phyloP scores from a whole-genome alignment of 2,329 filamentous ascomycete genomes.

The Colletotrichum paranaense region DNA sequence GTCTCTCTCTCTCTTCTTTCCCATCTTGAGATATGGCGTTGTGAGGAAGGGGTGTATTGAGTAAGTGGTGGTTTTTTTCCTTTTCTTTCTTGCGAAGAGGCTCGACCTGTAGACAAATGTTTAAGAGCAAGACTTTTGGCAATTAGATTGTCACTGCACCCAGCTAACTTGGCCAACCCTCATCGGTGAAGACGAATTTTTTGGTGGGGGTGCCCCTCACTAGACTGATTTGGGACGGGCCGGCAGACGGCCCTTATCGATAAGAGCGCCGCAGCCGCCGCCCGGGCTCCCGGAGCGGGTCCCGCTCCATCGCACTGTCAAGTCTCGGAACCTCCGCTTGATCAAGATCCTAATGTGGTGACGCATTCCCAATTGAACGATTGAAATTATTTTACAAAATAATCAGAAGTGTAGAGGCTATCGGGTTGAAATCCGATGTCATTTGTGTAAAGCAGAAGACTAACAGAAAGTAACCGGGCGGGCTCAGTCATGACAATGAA shows the following conservation, averaged over 20 bases:
- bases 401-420: too few species aligned
- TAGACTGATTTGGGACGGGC: slow-evolving; percentile 44
- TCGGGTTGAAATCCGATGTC: too few species aligned
- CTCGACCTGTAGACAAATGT: neutral
- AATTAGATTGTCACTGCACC: slow-evolving; percentile 18
- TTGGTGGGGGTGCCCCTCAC: slow-evolving; percentile 53
- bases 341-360: too few species aligned
- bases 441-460: too few species aligned
- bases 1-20: slow-evolving; percentile 63
- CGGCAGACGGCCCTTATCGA: slow-evolving; percentile 20
- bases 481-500: too few species aligned
- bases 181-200: slow-evolving; percentile 48
- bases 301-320: neutral
- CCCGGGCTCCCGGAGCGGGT: neutral
- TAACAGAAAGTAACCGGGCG: too few species aligned
- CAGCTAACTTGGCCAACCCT: neutral
- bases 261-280: slow-evolving; percentile 10
- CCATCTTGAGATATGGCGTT: slow-evolving; percentile 49
- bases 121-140: neutral
- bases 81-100: neutral
- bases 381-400: too few species aligned
- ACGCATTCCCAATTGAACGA: too few species aligned
- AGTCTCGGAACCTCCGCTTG: too few species aligned
- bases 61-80: too few species aligned
- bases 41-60: neutral